Evolutionary conservation across 106 monocot genomes (phyloP), one percentile per base, ranked within the genome.

Genomic region (Acanthochlamys bracteata): DNA sequence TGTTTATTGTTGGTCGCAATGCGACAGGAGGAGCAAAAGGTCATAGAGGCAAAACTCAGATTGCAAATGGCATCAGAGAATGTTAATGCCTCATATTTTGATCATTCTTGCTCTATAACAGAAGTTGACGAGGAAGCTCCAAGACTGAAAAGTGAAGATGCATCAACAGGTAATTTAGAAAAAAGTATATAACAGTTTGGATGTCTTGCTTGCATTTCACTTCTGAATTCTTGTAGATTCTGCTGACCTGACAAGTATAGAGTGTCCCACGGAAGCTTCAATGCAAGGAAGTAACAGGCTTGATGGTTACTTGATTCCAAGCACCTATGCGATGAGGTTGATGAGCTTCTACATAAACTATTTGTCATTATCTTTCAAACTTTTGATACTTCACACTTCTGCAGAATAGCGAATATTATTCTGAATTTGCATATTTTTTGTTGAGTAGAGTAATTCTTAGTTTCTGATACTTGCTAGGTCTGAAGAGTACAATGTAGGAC

Each of bases 21-120:
- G 7, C 20, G 55, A 51, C 39, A 86, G 86, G 82, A 82, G 61
- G 82, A 86, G 20, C 75, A 74, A 47, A 83, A 70, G 49, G 70
- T 82, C 11, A 71, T 66, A 61, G 79, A 86, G 33, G 73, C 82
- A 57, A 75, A 73, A 59, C 65, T 75, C 47, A 73, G 78, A 59
- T 75, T 82, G 67, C 82, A 76, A 22, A 14, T 13, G n/a, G 75
- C 41, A 0, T 51, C 25, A 52, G 25, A 60, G 53, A 47, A 41
- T 53, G 45, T 24, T 20, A 21, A 41, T 21, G 26, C 49, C 27
- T 59, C 43, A 13, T 58, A 72, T 45, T 7, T 7, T 45, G 43
- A 45, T 45, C 13, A 45, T 45, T 45, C 7, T 9, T 45, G 7
- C 43, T 7, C 10, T 45, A 9, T 45, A 59, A 3, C 24, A n/a